phyloP scores from a whole-genome alignment of 345 rosid species.

The Passiflora organensis region DNA sequence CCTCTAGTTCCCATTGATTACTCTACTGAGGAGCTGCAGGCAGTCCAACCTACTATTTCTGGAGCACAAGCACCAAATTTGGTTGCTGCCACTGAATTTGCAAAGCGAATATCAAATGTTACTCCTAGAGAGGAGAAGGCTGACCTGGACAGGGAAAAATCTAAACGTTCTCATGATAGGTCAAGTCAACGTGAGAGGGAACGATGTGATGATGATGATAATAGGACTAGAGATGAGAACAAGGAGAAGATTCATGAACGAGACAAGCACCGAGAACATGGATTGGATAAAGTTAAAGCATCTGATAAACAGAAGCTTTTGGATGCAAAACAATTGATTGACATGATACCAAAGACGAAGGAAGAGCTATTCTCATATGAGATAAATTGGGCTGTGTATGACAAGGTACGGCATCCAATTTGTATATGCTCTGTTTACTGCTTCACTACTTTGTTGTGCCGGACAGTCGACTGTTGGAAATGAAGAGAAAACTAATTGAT shows the following conservation, averaged over 20 bases:
- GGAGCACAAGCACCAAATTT: slow-evolving; percentile 68
- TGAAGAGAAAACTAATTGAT: too few relatives aligned
- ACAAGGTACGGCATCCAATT: slow-evolving; percentile 51
- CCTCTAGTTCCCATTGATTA: slow-evolving; percentile 98
- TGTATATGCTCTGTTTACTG: background rate
- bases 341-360: slow-evolving; percentile 97
- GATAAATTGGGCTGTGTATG: slow-evolving; percentile 87
- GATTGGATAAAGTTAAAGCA: slow-evolving; percentile 53
- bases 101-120: slow-evolving; percentile 71
- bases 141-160: slow-evolving; percentile 72
- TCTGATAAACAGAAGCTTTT: slow-evolving; percentile 76
- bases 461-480: too few relatives aligned
- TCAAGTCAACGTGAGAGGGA: slow-evolving; percentile 63
- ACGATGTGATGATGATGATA: slow-evolving; percentile 38
- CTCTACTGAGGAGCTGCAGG: slow-evolving; percentile 85
- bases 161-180: slow-evolving; percentile 67
- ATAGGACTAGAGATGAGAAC: slow-evolving; percentile 47
- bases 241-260: slow-evolving; percentile 45
- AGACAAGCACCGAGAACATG: slow-evolving; percentile 48
- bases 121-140: slow-evolving; percentile 64
- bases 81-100: slow-evolving; percentile 93
- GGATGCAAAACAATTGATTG: slow-evolving; percentile 95
- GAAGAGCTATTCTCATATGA: slow-evolving; percentile 85
- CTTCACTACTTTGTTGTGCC: background rate
- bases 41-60: slow-evolving; percentile 51